Base-by-base conservation (phyloP, 1,139 yeast species). In the Blastobotrys indianensis region DNA sequence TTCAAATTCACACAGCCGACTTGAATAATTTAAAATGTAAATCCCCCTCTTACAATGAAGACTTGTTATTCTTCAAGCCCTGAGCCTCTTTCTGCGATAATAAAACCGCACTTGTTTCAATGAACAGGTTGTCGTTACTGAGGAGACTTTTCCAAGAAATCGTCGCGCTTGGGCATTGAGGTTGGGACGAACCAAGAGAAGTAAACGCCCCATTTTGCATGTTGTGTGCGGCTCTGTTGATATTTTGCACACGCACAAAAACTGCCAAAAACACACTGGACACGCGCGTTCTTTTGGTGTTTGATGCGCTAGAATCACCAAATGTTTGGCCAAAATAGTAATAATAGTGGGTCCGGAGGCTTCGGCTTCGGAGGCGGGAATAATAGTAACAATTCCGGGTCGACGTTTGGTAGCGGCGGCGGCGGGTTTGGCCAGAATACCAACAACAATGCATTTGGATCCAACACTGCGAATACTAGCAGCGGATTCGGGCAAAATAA, bases 261-360 rank as follows among this genome's bases (percentile, higher is more conserved):
- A 20, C 25, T 20, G n/a, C n/a, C n/a, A n/a, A n/a, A 20, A 20
- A 7, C 25, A 20, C 36, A 16, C 7, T 3, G 13, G n/a, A 15
- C n/a, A n/a, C n/a, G 7, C 36, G 17, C 34, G 32, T 16, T 12
- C 12, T 25, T n/a, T 23, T 37, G 41, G 25, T 33, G 36, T 38
- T n/a, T 48, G 46, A 11, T 35, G 31, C 23, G 11, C 25, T 25
- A 33, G 13, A 15, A 39, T 37, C 3, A 32, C 44, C 12, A 36
- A 41, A n/a, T 39, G 13, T 42, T 59, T 47, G 59, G 58, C n/a
- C 25, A 20, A 7, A 20, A 20, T 20, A 43, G 47, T 42, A 55
- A 53, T 12, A 39, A 20, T n/a, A 39, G 10, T 15, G 25, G 17
- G n/a, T 17, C 16, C n/a, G 12, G 17, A 3, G 36, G 28, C 9